phyloP scores from a whole-genome alignment of 345 rosid species.

The Geranium rotundifolium region DNA sequence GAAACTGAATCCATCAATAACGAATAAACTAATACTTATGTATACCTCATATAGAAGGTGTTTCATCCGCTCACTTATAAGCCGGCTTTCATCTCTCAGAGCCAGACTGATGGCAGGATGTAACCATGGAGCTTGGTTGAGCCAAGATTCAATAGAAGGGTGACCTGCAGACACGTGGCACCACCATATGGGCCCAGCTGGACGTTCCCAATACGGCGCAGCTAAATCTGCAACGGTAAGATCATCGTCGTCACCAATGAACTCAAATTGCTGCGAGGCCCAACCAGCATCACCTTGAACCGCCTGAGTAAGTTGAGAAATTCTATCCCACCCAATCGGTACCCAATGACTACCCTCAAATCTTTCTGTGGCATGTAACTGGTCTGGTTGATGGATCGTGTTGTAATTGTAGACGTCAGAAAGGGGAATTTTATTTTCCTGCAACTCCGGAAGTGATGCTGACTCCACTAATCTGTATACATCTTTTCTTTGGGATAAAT shows the following conservation, averaged over 20 bases:
- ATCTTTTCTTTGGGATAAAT: conserved; percentile 14
- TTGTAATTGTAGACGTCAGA: conserved; percentile 26
- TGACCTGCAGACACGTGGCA: conserved; percentile 68
- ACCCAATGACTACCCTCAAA: conserved; percentile 64
- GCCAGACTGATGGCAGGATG: conserved; percentile 94
- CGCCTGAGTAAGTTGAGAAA: conserved; percentile 53
- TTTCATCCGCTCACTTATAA: conserved; percentile 90
- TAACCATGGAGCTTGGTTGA: conserved; percentile 71
- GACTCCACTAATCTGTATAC: conserved; percentile 19
- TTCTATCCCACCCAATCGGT: conserved; percentile 87
- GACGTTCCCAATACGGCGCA: conserved; percentile 87
- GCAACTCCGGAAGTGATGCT: conserved; percentile 10
- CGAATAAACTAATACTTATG: no score
- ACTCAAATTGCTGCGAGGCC: conserved; percentile 37
- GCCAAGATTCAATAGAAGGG: conserved; percentile 54
- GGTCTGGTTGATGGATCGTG: conserved; percentile 23
- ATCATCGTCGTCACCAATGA: conserved; percentile 44
- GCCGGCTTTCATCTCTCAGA: conserved; percentile 71
- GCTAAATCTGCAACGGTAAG: conserved; percentile 87
- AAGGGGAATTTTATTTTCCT: conserved; percentile 21
- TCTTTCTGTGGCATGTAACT: conserved; percentile 23
- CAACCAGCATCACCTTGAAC: conserved; percentile 61
- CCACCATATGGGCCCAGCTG: conserved; percentile 93
- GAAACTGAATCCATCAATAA: no score
- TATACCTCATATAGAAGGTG: conserved; percentile 83